Evolutionary conservation across 371 early-diverging fungal species (phyloP).

Genomic region (Choanephora cucurbitarum): DNA sequence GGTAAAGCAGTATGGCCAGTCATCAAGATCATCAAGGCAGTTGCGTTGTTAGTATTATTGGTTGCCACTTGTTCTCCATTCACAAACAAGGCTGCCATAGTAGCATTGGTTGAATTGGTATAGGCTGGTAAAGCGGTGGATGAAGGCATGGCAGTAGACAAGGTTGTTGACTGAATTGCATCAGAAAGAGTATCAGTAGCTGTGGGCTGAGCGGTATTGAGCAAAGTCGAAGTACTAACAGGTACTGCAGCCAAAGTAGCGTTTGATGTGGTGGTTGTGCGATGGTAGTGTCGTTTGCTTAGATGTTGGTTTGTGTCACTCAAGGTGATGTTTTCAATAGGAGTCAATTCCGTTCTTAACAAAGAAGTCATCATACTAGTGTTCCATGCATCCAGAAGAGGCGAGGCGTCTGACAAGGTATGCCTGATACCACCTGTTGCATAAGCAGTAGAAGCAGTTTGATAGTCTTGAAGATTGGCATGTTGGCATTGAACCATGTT

Average conservation of each 20-base stretch:
- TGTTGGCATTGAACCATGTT: constrained; percentile 16
- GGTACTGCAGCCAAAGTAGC: too few relatives aligned
- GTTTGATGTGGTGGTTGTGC: not conserved
- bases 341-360: constrained; percentile 3
- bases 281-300: constrained; percentile 3
- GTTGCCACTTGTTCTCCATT: not conserved
- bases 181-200: not conserved
- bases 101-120: not conserved
- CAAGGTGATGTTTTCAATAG: constrained; percentile 9
- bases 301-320: constrained; percentile 5
- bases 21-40: not conserved
- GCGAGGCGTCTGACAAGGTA: constrained; percentile 14
- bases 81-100: not conserved
- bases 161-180: not conserved
- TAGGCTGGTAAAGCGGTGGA: not conserved
- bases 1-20: not conserved
- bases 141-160: not conserved
- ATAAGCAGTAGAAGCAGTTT: constrained; percentile 13
- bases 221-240: too few relatives aligned
- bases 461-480: not conserved
- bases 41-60: not conserved
- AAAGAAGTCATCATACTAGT: not conserved
- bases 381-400: constrained; percentile 7
- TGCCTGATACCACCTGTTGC: constrained; percentile 7
- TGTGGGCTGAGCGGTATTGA: too few relatives aligned